Conservation (phyloP, 345 rosid genomes). For the Trapa bicornis region DNA sequence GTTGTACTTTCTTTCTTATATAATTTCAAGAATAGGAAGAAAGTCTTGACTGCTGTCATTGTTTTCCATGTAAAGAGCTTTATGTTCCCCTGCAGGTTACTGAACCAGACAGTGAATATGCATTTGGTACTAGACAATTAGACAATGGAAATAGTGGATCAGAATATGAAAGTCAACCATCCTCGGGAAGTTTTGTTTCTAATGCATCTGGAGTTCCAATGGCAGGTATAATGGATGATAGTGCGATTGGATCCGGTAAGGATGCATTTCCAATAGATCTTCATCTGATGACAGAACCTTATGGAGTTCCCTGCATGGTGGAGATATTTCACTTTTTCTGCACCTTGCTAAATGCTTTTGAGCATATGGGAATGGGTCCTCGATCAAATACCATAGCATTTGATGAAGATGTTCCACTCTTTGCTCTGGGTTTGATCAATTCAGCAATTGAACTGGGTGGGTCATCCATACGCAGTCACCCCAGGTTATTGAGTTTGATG, state of each 20-base stretch:
- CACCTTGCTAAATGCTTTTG: conserved; percentile 62
- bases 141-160: conserved; percentile 64
- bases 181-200: conserved; percentile 43
- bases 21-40: background rate
- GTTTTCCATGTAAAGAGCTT: background rate
- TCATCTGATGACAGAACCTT: conserved; percentile 81
- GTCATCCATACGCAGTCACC: conserved; percentile 59
- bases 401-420: conserved; percentile 95
- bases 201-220: conserved; percentile 36
- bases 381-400: conserved; percentile 69
- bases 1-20: conserved; percentile 6
- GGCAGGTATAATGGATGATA: conserved; percentile 51
- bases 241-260: conserved; percentile 47
- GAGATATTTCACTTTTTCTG: conserved; percentile 92
- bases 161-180: conserved; percentile 50
- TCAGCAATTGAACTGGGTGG: conserved; percentile 93
- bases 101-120: conserved; percentile 58
- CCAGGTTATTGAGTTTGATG: conserved; percentile 74
- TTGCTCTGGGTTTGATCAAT: conserved; percentile 88
- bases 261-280: conserved; percentile 56
- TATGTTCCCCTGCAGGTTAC: conserved; percentile 37
- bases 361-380: conserved; percentile 65
- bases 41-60: background rate
- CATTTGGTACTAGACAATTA: conserved; percentile 54
- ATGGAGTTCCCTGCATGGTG: conserved; percentile 95